These are phyloP conservation scores for Didymella pinodella DNA, from an alignment of 2,329 filamentous ascomycete species.

Conservation along the genomic window DNA sequence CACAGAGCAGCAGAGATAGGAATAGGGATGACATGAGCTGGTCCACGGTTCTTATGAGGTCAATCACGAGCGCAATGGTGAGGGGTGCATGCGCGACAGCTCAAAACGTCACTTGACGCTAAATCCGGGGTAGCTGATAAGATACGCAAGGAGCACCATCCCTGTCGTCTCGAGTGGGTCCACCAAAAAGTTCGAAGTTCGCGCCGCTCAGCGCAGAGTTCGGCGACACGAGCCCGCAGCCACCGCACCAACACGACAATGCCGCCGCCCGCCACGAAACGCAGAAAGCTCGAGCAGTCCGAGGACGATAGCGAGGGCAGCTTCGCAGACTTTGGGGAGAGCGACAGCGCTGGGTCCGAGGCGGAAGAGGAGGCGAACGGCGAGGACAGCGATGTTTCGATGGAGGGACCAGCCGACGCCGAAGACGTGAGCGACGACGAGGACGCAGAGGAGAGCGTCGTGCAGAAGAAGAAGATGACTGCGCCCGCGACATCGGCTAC, in stretches of 20 bases:
- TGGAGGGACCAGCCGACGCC: constrained; percentile 26
- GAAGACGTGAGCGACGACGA: constrained; percentile 26
- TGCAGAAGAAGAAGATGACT: constrained; percentile 16
- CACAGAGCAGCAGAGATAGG: constrained; percentile 15
- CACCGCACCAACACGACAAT: constrained; percentile 33
- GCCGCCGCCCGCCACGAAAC: constrained; percentile 53
- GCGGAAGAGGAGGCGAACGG: constrained; percentile 20
- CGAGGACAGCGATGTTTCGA: constrained; percentile 26
- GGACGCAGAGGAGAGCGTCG: constrained; percentile 29
- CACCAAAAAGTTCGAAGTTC: constrained; percentile 28
- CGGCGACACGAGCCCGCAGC: constrained; percentile 12
- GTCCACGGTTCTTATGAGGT: neutral
- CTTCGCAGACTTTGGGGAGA: constrained; percentile 35
- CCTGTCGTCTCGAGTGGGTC: constrained; percentile 9
- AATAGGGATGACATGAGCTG: neutral
- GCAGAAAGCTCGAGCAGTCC: constrained; percentile 57
- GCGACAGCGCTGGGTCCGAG: constrained; percentile 26
- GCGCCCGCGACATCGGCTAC: constrained; percentile 12
- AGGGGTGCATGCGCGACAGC: constrained; percentile 21
- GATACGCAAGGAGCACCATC: neutral
- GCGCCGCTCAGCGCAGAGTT: constrained; percentile 1
- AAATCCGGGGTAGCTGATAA: constrained; percentile 18
- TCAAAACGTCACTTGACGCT: constrained; percentile 14
- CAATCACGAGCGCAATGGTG: constrained; percentile 3
- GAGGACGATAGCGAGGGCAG: constrained; percentile 41